Evolutionary conservation across 257 asterid species (phyloP), one percentile per base, ranked within the genome.

Genomic region (Plectranthus barbatus): DNA sequence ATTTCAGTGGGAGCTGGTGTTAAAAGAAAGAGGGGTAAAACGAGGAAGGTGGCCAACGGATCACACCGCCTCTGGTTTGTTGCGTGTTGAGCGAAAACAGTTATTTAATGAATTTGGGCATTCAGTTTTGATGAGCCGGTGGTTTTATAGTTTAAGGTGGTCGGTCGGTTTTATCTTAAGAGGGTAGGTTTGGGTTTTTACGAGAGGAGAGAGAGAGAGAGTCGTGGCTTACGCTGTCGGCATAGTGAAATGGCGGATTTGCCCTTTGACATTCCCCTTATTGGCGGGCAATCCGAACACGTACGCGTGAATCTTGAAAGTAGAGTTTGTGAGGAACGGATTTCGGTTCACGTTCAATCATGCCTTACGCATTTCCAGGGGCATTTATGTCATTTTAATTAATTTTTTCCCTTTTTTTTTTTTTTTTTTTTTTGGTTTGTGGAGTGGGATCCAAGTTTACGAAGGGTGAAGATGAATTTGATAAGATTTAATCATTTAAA

Each of bases 41-140:
- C 34, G 21, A 36, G 24, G 45, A 17, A 42, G 33, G 18, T 6
- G 62, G 47, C 70, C 73, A 77, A 68, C 60, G 73, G 74, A 58
- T 49, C 66, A 56, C 75, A 63, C 74, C 75, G 83, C 79, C 79
- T 66, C 67, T 23, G 67, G 82, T 71, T 70, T 74, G 13, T 12
- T 67, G 51, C 6, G 66, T 29, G 55, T 26, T 26, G 31, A 26
- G 31, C 3, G 31, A 26, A 26, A 26, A 26, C 5, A 19, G 8
- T 10, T 1, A 8, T 46, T 9, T 47, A 17, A 1, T 1, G n/a
- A 9, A n/a, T 19, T 52, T 40, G 50, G 49, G 66, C 67, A 24
- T 67, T 37, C 67, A 44, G 79, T 73, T 69, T 69, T 14, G 58
- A 40, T 21, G 57, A 29, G 77, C 72, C 59, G 45, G 21, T 54